Evolutionary conservation across 306 rosid species (phyloP).

Genomic region (Vigna trinervia): DNA sequence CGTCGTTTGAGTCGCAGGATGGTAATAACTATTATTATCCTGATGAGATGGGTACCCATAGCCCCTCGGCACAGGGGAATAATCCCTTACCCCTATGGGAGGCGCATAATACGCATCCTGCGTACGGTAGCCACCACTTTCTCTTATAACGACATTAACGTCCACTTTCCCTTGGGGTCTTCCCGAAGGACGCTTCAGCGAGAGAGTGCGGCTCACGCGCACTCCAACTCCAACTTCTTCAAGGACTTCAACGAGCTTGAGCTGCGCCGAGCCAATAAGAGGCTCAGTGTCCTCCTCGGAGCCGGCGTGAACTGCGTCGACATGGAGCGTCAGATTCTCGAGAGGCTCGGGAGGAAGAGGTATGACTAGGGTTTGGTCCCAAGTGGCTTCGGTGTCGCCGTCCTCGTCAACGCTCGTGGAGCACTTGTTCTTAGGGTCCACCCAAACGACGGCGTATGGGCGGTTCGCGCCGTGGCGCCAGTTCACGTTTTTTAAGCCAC

Average conservation of each 20-base stretch:
- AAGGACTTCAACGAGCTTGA: constrained; percentile 56
- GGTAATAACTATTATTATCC: not conserved
- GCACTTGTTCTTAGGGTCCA: constrained; percentile 60
- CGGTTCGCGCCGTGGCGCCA: constrained; percentile 75
- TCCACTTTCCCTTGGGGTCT: constrained; percentile 84
- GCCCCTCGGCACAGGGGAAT: constrained; percentile 30
- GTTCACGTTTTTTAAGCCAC: constrained; percentile 77
- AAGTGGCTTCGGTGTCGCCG: constrained; percentile 69
- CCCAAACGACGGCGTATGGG: constrained; percentile 91
- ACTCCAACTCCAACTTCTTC: constrained; percentile 60
- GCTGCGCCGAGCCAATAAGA: constrained; percentile 74
- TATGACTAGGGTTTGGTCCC: constrained; percentile 72
- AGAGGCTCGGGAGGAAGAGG: constrained; percentile 58
- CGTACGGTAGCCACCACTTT: constrained; percentile 52
- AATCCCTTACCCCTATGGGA: constrained; percentile 67
- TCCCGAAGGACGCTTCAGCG: constrained; percentile 79
- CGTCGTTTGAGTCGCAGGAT: not conserved
- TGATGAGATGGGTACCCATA: too few relatives aligned
- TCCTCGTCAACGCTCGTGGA: constrained; percentile 58
- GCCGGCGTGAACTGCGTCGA: constrained; percentile 83
- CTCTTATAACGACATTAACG: constrained; percentile 52
- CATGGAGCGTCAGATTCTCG: constrained; percentile 57
- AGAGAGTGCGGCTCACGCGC: constrained; percentile 45
- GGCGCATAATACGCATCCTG: constrained; percentile 57
- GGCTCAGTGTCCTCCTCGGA: constrained; percentile 69